Evolutionary conservation across 805 yeast species (phyloP).

Genomic region (Myxozyma neotropica): DNA sequence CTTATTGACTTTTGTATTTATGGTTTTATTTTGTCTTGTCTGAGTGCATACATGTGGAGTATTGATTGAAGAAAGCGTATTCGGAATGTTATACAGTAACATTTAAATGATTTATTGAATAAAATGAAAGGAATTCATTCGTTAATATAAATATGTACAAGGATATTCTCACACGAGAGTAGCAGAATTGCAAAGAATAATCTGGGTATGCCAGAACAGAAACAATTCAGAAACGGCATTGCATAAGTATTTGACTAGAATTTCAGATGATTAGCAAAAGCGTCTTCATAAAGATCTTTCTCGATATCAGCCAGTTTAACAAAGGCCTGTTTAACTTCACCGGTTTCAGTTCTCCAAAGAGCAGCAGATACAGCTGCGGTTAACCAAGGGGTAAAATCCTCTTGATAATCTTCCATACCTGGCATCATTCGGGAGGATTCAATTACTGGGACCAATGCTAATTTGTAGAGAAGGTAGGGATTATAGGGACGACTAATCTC

Average conservation of each 20-base stretch:
- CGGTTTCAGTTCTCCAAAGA: slow-evolving; percentile 1
- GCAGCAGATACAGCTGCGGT: background rate
- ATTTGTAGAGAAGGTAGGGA: background rate
- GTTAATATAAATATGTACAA: no score
- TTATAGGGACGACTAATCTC: background rate
- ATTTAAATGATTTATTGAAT: background rate
- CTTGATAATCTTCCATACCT: background rate
- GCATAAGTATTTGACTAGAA: background rate
- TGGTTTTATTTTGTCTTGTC: background rate
- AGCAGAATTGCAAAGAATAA: no score
- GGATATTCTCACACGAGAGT: no score
- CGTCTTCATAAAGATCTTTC: background rate
- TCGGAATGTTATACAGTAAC: background rate
- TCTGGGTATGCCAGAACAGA: background rate
- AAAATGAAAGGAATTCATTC: no score
- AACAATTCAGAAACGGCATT: background rate
- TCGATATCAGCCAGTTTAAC: background rate
- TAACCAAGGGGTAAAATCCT: slow-evolving; percentile 1
- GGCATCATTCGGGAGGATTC: slow-evolving; percentile 3
- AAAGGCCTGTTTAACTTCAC: background rate
- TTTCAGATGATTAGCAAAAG: slow-evolving; percentile 3
- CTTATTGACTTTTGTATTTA: background rate
- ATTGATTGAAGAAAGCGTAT: background rate
- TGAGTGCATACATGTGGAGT: background rate
- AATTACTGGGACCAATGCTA: background rate